Conservation (phyloP, 805 yeast genomes). For the Pichia gijzeniarum region DNA sequence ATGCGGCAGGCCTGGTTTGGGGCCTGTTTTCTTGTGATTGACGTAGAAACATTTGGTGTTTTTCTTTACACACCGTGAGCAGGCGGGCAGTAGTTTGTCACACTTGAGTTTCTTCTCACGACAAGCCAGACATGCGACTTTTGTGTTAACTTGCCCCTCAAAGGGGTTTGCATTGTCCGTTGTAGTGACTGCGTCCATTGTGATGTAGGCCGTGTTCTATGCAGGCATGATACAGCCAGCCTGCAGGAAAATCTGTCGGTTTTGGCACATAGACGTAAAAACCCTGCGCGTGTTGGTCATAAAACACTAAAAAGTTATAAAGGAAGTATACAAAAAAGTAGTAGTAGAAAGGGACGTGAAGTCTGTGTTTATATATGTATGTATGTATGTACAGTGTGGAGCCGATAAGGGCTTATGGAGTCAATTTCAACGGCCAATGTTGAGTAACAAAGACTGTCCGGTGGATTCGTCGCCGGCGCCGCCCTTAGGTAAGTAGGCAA, state of each 20-base stretch:
- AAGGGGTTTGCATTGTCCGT: not conserved
- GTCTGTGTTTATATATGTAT: too few species aligned
- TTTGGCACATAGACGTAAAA: too few species aligned
- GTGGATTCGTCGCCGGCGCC: conserved; percentile 34
- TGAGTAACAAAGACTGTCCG: conserved; percentile 53
- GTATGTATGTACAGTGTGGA: too few species aligned
- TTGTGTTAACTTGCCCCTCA: conserved; percentile 8
- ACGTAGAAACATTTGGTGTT: conserved; percentile 21
- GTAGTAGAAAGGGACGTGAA: too few species aligned
- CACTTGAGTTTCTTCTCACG: conserved; percentile 29
- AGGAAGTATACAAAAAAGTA: too few species aligned
- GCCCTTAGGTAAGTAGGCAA: conserved; percentile 75
- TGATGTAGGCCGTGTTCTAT: too few species aligned
- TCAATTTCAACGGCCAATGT: conserved; percentile 66
- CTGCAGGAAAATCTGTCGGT: too few species aligned
- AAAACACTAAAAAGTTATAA: too few species aligned
- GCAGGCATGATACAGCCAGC: too few species aligned
- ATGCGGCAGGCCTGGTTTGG: conserved; percentile 17
- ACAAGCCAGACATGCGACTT: conserved; percentile 30
- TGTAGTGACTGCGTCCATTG: not conserved
- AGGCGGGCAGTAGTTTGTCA: conserved; percentile 23
- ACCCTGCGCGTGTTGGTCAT: too few species aligned
- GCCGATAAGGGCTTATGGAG: too few species aligned
- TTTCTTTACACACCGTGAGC: conserved; percentile 22
- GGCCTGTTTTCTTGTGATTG: conserved; percentile 29